A percentile compares a stretch with the other conserved stretches of the same genome.
phyloP scores from a whole-genome alignment of 2,329 filamentous ascomycete species.

The Alternaria solani region DNA sequence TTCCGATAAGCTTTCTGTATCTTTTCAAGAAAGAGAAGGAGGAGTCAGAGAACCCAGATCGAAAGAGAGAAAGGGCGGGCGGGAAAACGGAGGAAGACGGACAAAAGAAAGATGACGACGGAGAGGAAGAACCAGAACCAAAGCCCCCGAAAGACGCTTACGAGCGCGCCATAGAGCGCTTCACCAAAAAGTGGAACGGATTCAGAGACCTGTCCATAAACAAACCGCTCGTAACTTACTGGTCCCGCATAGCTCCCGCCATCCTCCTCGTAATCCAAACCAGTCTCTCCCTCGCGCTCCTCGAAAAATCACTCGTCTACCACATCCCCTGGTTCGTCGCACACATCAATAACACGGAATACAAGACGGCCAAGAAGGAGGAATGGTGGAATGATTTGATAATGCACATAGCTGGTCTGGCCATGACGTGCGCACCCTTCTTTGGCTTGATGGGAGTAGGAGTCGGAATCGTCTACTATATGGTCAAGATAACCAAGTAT shows the following conservation, averaged over 20 bases:
- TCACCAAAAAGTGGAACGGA: not conserved
- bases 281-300: slow-evolving; percentile 7
- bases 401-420: slow-evolving; percentile 3
- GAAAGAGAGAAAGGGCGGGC: not conserved
- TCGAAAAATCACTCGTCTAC: slow-evolving; percentile 1
- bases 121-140: not conserved
- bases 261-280: slow-evolving; percentile 5
- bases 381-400: not conserved
- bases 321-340: slow-evolving; percentile 9
- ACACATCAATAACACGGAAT: not conserved
- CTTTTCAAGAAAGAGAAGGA: not conserved
- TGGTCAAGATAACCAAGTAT: slow-evolving; percentile 8
- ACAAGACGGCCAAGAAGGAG: not conserved
- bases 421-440: slow-evolving; percentile 11
- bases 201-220: not conserved
- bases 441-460: slow-evolving; percentile 1
- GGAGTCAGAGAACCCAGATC: not conserved
- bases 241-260: not conserved
- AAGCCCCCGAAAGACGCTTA: not conserved
- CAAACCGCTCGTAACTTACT: not conserved
- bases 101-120: not conserved
- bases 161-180: not conserved
- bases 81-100: no score
- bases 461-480: slow-evolving; percentile 10
- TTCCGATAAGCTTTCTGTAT: slow-evolving; percentile 4